Evolutionary conservation across 129 eudicot species (phyloP).

Genomic region (Saposhnikovia divaricata): DNA sequence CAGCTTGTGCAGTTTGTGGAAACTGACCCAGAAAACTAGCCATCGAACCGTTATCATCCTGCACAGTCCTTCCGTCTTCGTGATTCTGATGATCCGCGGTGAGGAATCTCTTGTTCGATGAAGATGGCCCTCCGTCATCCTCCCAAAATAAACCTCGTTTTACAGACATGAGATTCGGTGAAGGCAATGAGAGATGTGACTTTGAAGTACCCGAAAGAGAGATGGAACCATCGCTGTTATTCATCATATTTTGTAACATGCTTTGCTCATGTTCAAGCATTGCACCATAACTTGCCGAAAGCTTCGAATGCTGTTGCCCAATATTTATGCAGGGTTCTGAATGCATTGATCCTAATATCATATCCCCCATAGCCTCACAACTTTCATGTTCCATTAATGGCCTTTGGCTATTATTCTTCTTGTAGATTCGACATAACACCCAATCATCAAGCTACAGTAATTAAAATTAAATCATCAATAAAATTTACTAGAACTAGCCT

Average conservation of each 20-base stretch:
- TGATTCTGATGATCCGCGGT: slow-evolving; percentile 22
- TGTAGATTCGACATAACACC: slow-evolving; percentile 94
- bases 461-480: not conserved
- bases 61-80: slow-evolving; percentile 30
- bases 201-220: slow-evolving; percentile 4
- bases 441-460: slow-evolving; percentile 73
- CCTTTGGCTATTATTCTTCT: slow-evolving; percentile 64
- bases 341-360: slow-evolving; percentile 30
- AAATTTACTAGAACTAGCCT: not conserved
- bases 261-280: slow-evolving; percentile 43
- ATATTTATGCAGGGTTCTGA: slow-evolving; percentile 24
- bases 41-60: slow-evolving; percentile 41
- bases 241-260: slow-evolving; percentile 34
- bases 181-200: slow-evolving; percentile 5
- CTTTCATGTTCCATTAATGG: slow-evolving; percentile 55
- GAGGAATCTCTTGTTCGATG: slow-evolving; percentile 48
- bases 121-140: slow-evolving; percentile 30
- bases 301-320: slow-evolving; percentile 16
- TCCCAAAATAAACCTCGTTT: slow-evolving; percentile 51
- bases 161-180: slow-evolving; percentile 23
- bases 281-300: slow-evolving; percentile 26
- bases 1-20: slow-evolving; percentile 37
- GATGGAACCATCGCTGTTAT: slow-evolving; percentile 17
- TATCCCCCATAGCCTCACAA: slow-evolving; percentile 27
- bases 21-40: slow-evolving; percentile 55